Evolutionary conservation across 495 filamentous ascomycete genomes (phyloP).

Genomic region (Aspergillus diversus): DNA sequence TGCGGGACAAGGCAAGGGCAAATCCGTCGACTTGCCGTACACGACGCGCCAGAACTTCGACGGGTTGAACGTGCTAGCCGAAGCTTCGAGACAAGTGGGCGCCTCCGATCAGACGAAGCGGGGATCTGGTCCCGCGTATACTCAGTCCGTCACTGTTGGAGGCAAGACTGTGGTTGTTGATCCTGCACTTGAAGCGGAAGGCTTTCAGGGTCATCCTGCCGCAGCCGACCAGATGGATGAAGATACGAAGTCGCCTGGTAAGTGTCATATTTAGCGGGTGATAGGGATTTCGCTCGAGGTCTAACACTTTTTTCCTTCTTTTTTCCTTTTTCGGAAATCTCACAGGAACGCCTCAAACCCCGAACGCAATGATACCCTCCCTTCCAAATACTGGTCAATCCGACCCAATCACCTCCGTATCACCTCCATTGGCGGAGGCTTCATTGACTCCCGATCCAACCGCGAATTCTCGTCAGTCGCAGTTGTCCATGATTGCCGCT

Average conservation of each 20-base stretch:
- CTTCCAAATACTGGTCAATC: slow-evolving; percentile 38
- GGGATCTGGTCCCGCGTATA: slow-evolving; percentile 39
- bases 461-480: slow-evolving; percentile 49
- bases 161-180: slow-evolving; percentile 54
- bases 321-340: background rate
- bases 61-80: slow-evolving; percentile 77
- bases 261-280: slow-evolving; percentile 6
- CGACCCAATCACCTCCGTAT: slow-evolving; percentile 42
- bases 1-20: slow-evolving; percentile 43
- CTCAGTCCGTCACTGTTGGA: slow-evolving; percentile 51
- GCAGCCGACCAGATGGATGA: slow-evolving; percentile 34
- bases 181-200: slow-evolving; percentile 50
- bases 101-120: slow-evolving; percentile 51
- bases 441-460: slow-evolving; percentile 45
- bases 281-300: too few species aligned
- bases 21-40: slow-evolving; percentile 44
- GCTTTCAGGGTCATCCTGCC: slow-evolving; percentile 42
- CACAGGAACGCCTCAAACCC: slow-evolving; percentile 36
- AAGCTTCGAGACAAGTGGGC: slow-evolving; percentile 75
- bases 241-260: slow-evolving; percentile 35
- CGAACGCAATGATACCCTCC: slow-evolving; percentile 37
- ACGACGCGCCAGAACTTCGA: slow-evolving; percentile 64
- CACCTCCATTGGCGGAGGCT: slow-evolving; percentile 43
- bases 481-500: slow-evolving; percentile 53
- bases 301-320: slow-evolving; percentile 10